Evolutionary conservation across 345 rosid genomes (phyloP), one percentile per base, ranked within the genome.

Genomic region (Heritiera fomes): DNA sequence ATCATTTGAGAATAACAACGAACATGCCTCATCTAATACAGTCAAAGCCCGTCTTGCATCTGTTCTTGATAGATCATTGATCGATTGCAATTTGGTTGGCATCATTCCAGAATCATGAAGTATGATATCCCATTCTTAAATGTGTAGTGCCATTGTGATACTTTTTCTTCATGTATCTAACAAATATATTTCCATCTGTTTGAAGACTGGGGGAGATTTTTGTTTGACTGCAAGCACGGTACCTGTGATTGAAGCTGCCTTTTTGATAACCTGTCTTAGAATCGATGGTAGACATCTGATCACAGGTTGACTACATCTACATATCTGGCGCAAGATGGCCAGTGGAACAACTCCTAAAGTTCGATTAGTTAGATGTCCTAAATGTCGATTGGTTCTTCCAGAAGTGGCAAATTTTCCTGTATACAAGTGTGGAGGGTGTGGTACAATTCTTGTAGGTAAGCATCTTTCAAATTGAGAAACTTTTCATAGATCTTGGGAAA

Each of bases 331-430:
- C 79, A 84, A 74, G 71, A 86, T 85, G 93, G 84, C 84, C 49
- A 66, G 84, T 43, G 78, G 64, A 80, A 32, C 73, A 8, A 64
- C 80, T 75, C 76, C 83, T 43, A 86, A 84, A 76, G 53, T 87
- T 81, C 90, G 95, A 73, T 63, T 94, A 1, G 98, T 94, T 78
- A 86, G 75, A 70, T 93, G 98, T 61, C 98, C 98, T 8, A 89
- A 80, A 69, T 93, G 98, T 69, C 49, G 74, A 7, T 45, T 69
- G 75, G 74, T 93, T 83, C 95, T 94, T 80, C 87, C 82, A 2
- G 98, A 93, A 85, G 82, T 80, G 4, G 83, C 85, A 20, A 79
- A 89, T 80, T 71, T 89, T 83, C 88, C 84, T 6, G 86, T 91
- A 30, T 93, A 93, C 79, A 75, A 61, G 74, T 94, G 98, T 50